phyloP scores from a whole-genome alignment of 2,329 filamentous ascomycete genomes.

The Graphiopsis chlorocephala region DNA sequence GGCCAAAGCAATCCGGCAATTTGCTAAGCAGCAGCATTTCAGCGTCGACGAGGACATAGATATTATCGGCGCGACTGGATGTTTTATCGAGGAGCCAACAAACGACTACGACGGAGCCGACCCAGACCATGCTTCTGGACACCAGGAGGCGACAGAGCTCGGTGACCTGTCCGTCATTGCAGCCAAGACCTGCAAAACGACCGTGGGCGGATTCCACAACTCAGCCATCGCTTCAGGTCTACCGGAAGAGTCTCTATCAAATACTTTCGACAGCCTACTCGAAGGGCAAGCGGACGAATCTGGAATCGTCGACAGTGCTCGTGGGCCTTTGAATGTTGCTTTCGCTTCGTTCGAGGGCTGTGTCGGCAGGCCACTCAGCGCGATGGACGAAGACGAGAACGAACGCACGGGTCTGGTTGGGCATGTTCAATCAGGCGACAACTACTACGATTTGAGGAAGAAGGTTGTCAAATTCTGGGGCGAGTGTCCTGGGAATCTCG shows the following conservation, averaged over 20 bases:
- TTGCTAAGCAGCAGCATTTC: conserved; percentile 6
- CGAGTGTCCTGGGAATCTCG: conserved; percentile 4
- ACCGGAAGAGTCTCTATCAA: not conserved
- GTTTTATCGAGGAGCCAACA: not conserved
- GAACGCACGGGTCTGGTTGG: not conserved
- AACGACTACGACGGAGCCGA: not conserved
- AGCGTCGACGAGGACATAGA: conserved; percentile 10
- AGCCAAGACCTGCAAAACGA: conserved; percentile 6
- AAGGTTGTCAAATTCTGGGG: conserved; percentile 8
- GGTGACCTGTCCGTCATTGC: conserved; percentile 3
- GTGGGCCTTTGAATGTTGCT: not conserved
- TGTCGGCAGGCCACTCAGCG: not conserved
- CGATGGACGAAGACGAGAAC: not conserved
- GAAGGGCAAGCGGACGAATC: conserved; percentile 1
- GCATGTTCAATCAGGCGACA: conserved; percentile 9
- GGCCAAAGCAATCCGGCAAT: conserved; percentile 1
- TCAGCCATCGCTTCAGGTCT: conserved; percentile 3
- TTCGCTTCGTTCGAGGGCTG: conserved; percentile 9
- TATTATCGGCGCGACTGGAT: not conserved
- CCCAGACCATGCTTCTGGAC: not conserved
- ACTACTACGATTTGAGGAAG: conserved; percentile 1
- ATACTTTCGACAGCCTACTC: conserved; percentile 1
- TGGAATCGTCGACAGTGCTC: not conserved
- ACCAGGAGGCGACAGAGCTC: not conserved
- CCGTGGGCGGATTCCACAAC: conserved; percentile 1